These are phyloP conservation scores for Backusella sp. DNA, from an alignment of 192 early-diverging fungal genomes.

Conservation along the genomic window DNA sequence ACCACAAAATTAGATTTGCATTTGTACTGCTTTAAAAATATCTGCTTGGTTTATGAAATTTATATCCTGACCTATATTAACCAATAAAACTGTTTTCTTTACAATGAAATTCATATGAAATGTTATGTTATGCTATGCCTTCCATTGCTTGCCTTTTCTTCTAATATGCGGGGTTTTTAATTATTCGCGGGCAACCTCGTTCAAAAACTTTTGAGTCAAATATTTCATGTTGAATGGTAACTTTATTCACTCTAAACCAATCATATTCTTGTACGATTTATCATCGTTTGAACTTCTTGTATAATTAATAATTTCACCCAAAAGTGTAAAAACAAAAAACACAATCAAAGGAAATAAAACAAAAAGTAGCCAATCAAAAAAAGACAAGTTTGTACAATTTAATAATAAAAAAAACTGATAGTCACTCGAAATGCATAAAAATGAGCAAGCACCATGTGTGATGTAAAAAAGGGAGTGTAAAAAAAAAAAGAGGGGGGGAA, in stretches of 20 bases:
- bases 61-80: not conserved
- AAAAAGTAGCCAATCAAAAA: not conserved
- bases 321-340: not conserved
- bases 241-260: not conserved
- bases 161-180: not conserved
- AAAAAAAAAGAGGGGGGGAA: not conserved
- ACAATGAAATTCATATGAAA: not conserved
- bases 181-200: constrained; percentile 2
- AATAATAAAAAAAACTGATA: constrained; percentile 7
- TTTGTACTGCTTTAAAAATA: not conserved
- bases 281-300: not conserved
- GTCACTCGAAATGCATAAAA: constrained; percentile 7
- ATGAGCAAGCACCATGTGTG: constrained; percentile 7
- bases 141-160: not conserved
- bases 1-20: not conserved
- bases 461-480: not conserved
- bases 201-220: constrained; percentile 1
- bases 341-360: not conserved
- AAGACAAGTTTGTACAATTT: constrained; percentile 7
- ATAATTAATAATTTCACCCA: not conserved
- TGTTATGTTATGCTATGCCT: not conserved
- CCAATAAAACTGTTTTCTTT: not conserved
- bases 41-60: not conserved
- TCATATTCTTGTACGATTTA: not conserved
- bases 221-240: not conserved